A percentile compares a stretch with the other conserved stretches of the same genome.
phyloP scores from a whole-genome alignment of 345 rosid species.

The Arabis hirsuta region DNA sequence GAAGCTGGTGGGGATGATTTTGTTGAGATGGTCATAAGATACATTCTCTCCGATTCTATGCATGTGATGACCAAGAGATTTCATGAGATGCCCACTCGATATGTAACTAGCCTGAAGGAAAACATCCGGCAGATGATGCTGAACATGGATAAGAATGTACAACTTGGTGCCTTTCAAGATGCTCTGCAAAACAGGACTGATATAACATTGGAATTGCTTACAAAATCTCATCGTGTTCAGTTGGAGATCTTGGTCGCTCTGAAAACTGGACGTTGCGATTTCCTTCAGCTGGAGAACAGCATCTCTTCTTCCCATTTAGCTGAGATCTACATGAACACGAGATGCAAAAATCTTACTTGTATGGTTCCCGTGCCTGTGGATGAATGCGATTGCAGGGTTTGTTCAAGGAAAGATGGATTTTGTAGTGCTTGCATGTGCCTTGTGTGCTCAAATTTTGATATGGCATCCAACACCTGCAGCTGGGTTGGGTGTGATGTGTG shows the following conservation, averaged over 20 bases:
- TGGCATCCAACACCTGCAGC: conserved; percentile 93
- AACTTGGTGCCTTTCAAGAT: conserved; percentile 56
- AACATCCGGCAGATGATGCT: conserved; percentile 73
- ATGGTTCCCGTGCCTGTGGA: conserved; percentile 77
- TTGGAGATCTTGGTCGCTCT: conserved; percentile 86
- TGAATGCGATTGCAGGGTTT: conserved; percentile 94
- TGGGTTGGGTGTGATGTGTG: conserved; percentile 99
- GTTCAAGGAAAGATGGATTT: conserved; percentile 81
- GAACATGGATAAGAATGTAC: conserved; percentile 62
- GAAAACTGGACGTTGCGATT: conserved; percentile 70
- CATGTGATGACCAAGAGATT: conserved; percentile 76
- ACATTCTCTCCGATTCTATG: conserved; percentile 75
- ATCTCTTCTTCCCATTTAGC: conserved; percentile 75
- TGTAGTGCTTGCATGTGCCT: conserved; percentile 98
- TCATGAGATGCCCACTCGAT: conserved; percentile 76
- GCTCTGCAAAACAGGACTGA: conserved; percentile 71
- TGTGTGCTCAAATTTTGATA: conserved; percentile 87
- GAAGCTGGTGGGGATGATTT: conserved; percentile 71
- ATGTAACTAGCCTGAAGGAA: conserved; percentile 67
- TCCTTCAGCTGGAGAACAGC: conserved; percentile 60
- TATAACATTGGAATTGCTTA: conserved; percentile 60
- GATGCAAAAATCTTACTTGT: conserved; percentile 83
- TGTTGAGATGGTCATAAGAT: conserved; percentile 65
- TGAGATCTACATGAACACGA: conserved; percentile 77
- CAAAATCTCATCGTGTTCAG: conserved; percentile 72